Base-by-base conservation (phyloP, 768 basidiomycete species). In the Serendipita sp. region DNA sequence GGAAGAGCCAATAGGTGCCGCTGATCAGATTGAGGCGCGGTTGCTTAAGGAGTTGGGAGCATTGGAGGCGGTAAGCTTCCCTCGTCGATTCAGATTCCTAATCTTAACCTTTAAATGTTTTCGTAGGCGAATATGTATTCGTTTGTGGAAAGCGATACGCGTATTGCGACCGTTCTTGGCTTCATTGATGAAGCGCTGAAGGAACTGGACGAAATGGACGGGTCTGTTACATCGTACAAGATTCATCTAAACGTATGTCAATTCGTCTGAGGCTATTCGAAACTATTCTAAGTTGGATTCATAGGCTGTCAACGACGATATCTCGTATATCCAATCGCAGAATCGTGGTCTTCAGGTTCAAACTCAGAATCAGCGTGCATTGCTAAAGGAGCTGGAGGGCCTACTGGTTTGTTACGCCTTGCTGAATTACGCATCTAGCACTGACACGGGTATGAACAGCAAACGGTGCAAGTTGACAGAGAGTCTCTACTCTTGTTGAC, bases 321-420 rank as follows among this genome's bases (percentile, higher is more conserved):
- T 99, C 62, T 82, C 81, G 4, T 93, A 83, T 70, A 99, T 99
- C 68, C 96, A 98, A 73, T 88, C 88, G 1, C 95, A 98, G 72
- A 93, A 95, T 70, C 82, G 94, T 51, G 96, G 96, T 66, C 76
- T 99, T 38, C 96, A 99, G 73, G 93, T 98, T 2, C 95, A 98
- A 69, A 98, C 86, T 7, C 91, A 95, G 69, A 99, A 98, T 68
- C 95, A 98, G 72, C 81, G 85, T 24, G 83, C 85, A 16, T 77
- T 99, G 7, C 74, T 98, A 43, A 77, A 75, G 33, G 96, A 98
- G 71, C 74, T 99, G 11, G 85, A 94, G 71, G 89, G 90, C 68
- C 77, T 99, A 24, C 75, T 98, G 68, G 94, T 89, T 67, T 62
- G 80, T n/a, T 16, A 66, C 28, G 62, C 60, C 20, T 17, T 16